Base-by-base conservation (phyloP, 2,329 filamentous ascomycete genomes). In the Teratosphaeria destructans region DNA sequence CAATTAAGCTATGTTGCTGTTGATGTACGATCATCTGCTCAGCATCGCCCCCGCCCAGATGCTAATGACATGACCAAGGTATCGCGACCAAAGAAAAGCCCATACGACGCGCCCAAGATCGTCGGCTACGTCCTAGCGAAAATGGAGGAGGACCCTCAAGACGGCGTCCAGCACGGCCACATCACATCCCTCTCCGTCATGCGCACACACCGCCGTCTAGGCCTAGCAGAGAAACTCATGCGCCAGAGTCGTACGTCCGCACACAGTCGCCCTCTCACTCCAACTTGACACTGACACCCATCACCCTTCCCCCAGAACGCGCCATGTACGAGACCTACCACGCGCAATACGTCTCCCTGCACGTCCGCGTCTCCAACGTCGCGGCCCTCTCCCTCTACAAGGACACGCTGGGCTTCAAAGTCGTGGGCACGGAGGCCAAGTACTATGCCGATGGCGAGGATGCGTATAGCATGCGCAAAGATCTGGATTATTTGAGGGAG, bases 121-220 rank as follows among this genome's bases (percentile, higher is more conserved):
- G 94, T 99, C 27, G 94, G 94, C 68, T 99, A 99, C 73, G 94
- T 99, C n/a, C 85, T 99, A 29, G 94, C 94, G 57, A 99, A 99
- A 82, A 99, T 99, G 92, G 94, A 99, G 76, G 94, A 99, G 79
- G 94, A 97, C 75, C 93, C 94, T 7, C 73, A 87, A 61, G 93
- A 97, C 74, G 92, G 92, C 60, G 79, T 96, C 49, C 89, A 87
- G 68, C 94, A 97, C 77, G 94, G 94, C 16, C 94, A 99, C 78
- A 97, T 99, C 71, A 99, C 94, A 54, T 92, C 87, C 67, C 76
- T 99, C 71, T 92, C 87, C 70, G 94, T 99, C 52, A 99, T 97
- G 94, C 82, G 94, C 65, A 99, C 94, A 66, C 94, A 99, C 76
- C 80, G 94, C 61, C 78, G 93, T 58, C 75, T 99, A 61, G 94